Evolutionary conservation across 768 basidiomycete genomes (phyloP).

Genomic region (Macrolepiota albuminosa): DNA sequence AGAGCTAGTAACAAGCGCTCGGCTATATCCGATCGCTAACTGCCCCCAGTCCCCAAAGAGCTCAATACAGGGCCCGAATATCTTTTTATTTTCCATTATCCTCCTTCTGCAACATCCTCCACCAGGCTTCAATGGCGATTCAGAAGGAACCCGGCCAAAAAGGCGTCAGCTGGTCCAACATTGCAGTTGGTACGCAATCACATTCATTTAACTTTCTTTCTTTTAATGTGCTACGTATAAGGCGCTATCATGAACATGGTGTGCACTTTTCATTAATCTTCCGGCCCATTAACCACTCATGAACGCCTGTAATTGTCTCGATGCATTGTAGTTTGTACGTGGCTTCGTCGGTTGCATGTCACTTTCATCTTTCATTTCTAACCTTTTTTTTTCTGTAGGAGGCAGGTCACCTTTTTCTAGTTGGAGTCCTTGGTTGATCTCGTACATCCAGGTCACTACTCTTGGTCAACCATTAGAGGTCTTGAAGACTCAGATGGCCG

Average conservation of each 20-base stretch:
- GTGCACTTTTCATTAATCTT: conserved; percentile 19
- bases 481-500: conserved; percentile 99
- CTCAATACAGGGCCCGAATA: conserved; percentile 13
- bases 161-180: conserved; percentile 91
- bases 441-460: conserved; percentile 75
- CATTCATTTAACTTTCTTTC: conserved; percentile 9
- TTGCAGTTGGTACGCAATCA: conserved; percentile 75
- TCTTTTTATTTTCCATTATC: conserved; percentile 15
- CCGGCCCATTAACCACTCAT: background rate
- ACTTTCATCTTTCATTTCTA: background rate
- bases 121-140: conserved; percentile 57
- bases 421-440: background rate
- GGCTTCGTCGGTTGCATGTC: conserved; percentile 7
- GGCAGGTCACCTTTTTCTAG: conserved; percentile 42
- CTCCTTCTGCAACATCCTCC: conserved; percentile 17
- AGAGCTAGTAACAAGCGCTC: background rate
- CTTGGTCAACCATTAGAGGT: conserved; percentile 98
- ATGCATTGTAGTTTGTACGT: conserved; percentile 46
- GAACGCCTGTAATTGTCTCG: background rate
- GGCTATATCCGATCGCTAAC: conserved; percentile 32
- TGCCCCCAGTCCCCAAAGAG: conserved; percentile 17
- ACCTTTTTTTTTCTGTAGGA: conserved; percentile 40
- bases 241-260: conserved; percentile 99
- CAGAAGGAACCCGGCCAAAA: conserved; percentile 87
- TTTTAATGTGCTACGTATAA: conserved; percentile 25